Evolutionary conservation across 345 rosid genomes (phyloP).

Genomic region (Brassica nigra): DNA sequence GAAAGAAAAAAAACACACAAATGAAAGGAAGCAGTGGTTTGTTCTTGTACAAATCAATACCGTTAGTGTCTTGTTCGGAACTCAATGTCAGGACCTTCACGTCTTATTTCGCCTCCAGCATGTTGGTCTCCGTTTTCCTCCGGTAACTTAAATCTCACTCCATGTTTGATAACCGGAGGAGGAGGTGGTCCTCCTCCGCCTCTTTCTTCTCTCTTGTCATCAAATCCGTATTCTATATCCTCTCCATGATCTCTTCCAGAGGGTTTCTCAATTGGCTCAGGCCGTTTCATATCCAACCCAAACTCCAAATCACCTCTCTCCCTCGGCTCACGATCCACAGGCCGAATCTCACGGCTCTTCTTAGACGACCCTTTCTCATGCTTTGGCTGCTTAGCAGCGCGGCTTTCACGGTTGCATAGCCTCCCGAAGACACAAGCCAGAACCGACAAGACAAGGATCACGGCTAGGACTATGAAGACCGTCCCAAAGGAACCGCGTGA

Average conservation of each 20-base stretch:
- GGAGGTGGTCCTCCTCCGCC: conserved; percentile 21
- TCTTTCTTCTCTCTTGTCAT: conserved; percentile 37
- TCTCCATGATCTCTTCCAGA: conserved; percentile 13
- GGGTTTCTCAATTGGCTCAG: conserved; percentile 16
- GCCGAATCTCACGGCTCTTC: conserved; percentile 38
- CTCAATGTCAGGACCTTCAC: conserved; percentile 29
- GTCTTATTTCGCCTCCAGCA: conserved; percentile 25
- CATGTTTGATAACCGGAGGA: conserved; percentile 40
- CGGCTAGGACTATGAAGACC: conserved; percentile 54
- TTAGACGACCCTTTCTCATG: conserved; percentile 34
- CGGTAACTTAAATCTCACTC: conserved; percentile 37
- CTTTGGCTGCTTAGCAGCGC: conserved; percentile 27
- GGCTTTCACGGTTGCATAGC: conserved; percentile 42
- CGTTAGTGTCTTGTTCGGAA: conserved; percentile 38
- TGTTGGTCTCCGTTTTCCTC: conserved; percentile 39
- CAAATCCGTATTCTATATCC: conserved; percentile 40
- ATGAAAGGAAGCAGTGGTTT: conserved; percentile 12
- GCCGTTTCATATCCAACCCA: conserved; percentile 40
- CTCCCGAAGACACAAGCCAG: conserved; percentile 52
- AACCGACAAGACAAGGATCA: conserved; percentile 46
- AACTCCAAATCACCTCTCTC: conserved; percentile 43
- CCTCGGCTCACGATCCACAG: conserved; percentile 44
- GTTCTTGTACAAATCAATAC: conserved; percentile 1
- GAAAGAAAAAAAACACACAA: neutral
- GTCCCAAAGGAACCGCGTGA: conserved; percentile 70